A percentile compares a stretch with the other conserved stretches of the same genome.
phyloP scores from a whole-genome alignment of 2,329 filamentous ascomycete species.

The Beauveria brongniartii region DNA sequence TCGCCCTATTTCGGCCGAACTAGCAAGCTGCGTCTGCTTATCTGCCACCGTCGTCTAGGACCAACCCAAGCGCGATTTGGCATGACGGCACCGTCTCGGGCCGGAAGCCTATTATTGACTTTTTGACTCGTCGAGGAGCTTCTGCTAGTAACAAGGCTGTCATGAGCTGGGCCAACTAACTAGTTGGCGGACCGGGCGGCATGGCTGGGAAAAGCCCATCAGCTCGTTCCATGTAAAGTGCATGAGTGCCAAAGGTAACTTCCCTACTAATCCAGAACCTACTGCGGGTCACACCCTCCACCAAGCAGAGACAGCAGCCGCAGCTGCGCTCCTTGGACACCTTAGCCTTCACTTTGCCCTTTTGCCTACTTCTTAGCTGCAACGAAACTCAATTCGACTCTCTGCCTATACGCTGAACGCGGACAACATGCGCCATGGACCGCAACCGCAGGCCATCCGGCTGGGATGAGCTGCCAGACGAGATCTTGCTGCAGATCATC shows the following conservation, averaged over 20 bases:
- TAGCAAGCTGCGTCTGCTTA: background rate
- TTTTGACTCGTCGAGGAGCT: background rate
- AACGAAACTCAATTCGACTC: background rate
- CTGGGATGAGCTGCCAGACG: constrained; percentile 50
- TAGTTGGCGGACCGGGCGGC: background rate
- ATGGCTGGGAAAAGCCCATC: background rate
- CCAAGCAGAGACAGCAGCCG: background rate
- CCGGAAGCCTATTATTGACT: background rate
- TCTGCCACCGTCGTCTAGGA: background rate
- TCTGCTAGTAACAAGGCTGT: too few species aligned
- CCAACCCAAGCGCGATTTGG: background rate
- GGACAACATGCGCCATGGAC: constrained; percentile 21
- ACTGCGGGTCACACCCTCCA: constrained; percentile 6
- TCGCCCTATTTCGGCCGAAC: background rate
- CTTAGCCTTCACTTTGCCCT: background rate
- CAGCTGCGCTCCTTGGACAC: background rate
- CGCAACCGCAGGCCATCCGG: constrained; percentile 15
- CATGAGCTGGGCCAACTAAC: too few species aligned
- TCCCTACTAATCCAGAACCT: background rate
- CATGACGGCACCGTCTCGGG: background rate
- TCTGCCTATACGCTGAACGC: background rate
- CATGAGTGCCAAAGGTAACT: background rate
- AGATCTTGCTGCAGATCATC: constrained; percentile 56
- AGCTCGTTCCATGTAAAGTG: background rate
- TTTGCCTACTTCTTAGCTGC: background rate